These are phyloP conservation scores for Camellia lanceoleosa DNA, from an alignment of 148 eudicot species.

Conservation along the genomic window DNA sequence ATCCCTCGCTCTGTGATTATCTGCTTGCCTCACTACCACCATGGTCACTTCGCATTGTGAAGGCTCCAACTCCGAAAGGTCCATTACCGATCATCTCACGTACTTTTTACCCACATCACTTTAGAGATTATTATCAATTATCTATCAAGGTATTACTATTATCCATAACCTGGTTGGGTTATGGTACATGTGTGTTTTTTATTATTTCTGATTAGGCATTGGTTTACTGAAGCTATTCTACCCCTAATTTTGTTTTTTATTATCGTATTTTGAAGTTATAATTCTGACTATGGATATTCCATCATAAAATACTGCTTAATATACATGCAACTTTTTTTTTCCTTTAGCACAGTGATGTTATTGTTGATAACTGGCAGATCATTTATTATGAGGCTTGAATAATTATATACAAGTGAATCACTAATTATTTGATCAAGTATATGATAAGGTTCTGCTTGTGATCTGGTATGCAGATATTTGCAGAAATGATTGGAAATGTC, in stretches of 20 bases:
- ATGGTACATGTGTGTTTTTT: not conserved
- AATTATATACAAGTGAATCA: not conserved
- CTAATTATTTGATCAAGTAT: not conserved
- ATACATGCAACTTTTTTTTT: not conserved
- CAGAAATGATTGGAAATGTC: slow-evolving; percentile 92
- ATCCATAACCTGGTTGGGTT: not conserved
- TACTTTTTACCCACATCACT: too few relatives aligned
- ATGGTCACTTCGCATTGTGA: too few relatives aligned
- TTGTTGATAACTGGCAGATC: not conserved
- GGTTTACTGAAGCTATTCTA: not conserved
- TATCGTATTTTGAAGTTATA: not conserved
- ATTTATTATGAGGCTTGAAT: not conserved
- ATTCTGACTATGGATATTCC: not conserved
- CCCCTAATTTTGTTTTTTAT: not conserved
- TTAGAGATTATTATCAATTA: too few relatives aligned
- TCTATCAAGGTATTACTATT: not conserved
- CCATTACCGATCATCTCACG: too few relatives aligned
- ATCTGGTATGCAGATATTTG: slow-evolving; percentile 54
- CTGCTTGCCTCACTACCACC: too few relatives aligned
- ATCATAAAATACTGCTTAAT: not conserved
- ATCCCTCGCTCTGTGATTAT: too few relatives aligned
- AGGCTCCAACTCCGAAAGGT: too few relatives aligned
- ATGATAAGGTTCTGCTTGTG: not conserved
- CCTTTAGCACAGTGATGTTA: not conserved
- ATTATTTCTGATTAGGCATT: not conserved